Base-by-base conservation (phyloP, 176 grass and related monocot genomes). In the Neostapfia colusana region DNA sequence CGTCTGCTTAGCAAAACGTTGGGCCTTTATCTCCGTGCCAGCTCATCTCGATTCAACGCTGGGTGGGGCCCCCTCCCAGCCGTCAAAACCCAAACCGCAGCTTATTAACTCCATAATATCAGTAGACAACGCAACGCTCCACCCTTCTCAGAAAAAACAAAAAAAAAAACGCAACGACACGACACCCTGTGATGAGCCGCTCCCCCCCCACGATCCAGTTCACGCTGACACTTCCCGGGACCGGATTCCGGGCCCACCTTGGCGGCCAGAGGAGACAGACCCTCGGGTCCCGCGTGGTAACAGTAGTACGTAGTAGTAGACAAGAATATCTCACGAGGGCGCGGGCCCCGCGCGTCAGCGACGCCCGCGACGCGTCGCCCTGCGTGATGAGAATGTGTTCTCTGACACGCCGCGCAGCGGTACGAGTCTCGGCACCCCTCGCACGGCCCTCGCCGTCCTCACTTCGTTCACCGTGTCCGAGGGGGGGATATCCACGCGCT, bases 1-100 rank as follows among this genome's bases (percentile, higher is more conserved):
- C n/a, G n/a, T n/a, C 11, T 45, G 43, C 43, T 45, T 45, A 45
- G 12, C 15, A n/a, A 17, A 18, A n/a, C 20, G 56, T 36, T 70
- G 57, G 59, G 11, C n/a, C n/a, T n/a, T n/a, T n/a, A n/a, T n/a
- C n/a, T n/a, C n/a, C n/a, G n/a, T n/a, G n/a, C n/a, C n/a, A 88
- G 80, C 43, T 83, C 37, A 64, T 70, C 70, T 20, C 55, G 55
- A 27, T 84, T 69, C 64, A 69, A 18, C 76, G 40, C 46, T 26
- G 23, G n/a, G n/a, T n/a, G n/a, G n/a, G n/a, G n/a, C n/a, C n/a
- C 10, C 70, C 69, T 0, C 27, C 70, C 75, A n/a, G 48, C 56
- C 46, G 81, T 84, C 80, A 88, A 80, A 75, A 68, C 55, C 56
- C 67, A 79, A 75, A 74, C 63, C n/a, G n/a, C n/a, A n/a, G n/a